These are phyloP conservation scores for Hypoxylon fragiforme DNA, from an alignment of 495 filamentous ascomycete genomes.

Conservation along the genomic window DNA sequence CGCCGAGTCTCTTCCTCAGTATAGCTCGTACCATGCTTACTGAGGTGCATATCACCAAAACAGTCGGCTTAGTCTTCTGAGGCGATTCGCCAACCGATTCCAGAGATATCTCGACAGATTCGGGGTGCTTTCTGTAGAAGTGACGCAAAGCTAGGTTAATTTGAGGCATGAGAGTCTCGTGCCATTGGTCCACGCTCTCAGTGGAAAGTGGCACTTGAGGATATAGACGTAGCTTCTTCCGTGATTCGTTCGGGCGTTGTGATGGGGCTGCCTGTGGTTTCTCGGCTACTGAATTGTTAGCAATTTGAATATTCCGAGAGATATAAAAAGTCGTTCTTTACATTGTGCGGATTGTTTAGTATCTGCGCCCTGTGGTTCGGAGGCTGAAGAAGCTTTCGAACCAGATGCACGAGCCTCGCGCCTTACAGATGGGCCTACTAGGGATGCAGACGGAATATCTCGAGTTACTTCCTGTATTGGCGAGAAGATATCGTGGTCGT, in stretches of 20 bases:
- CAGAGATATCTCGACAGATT: slow-evolving; percentile 74
- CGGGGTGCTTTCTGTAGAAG: slow-evolving; percentile 67
- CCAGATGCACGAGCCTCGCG: neutral
- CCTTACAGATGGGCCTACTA: slow-evolving; percentile 19
- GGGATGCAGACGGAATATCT: slow-evolving; percentile 1
- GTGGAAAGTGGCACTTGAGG: slow-evolving; percentile 58
- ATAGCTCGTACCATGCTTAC: slow-evolving; percentile 71
- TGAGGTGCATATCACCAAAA: slow-evolving; percentile 74
- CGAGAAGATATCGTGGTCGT: slow-evolving; percentile 37
- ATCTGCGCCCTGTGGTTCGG: neutral
- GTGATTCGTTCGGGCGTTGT: slow-evolving; percentile 24
- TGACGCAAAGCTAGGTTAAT: slow-evolving; percentile 61
- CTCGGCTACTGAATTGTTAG: slow-evolving; percentile 9
- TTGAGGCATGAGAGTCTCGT: slow-evolving; percentile 69
- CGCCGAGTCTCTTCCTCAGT: slow-evolving; percentile 67
- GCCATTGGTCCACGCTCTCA: slow-evolving; percentile 70
- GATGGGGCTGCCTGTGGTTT: neutral
- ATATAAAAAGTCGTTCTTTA: slow-evolving; percentile 1
- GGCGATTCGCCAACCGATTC: slow-evolving; percentile 72
- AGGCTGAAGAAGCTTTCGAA: neutral
- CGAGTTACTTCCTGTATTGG: slow-evolving; percentile 3
- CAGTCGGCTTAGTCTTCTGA: slow-evolving; percentile 68
- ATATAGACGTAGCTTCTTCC: slow-evolving; percentile 52
- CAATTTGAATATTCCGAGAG: slow-evolving; percentile 26
- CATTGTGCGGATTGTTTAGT: slow-evolving; percentile 26